Evolutionary conservation across 257 asterid species (phyloP), one percentile per base, ranked within the genome.

Genomic region (Petunia axillaris): DNA sequence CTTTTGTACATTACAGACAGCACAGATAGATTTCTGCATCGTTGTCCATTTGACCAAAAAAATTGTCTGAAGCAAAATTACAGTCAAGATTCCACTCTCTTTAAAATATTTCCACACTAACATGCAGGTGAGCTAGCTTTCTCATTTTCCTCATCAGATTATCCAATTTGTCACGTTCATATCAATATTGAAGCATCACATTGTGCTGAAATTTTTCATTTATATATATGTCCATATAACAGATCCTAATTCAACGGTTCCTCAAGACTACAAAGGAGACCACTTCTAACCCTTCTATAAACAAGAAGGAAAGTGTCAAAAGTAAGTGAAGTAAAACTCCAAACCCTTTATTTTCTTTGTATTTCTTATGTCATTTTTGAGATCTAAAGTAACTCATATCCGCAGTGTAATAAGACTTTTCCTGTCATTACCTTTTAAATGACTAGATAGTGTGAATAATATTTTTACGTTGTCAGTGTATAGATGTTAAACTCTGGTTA

Each of bases 121-220:
- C 95, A 93, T 93, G 98, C 93, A 85, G 88, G 91, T 90, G 84
- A 87, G 87, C 91, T 89, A 87, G 83, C 89, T 79, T 81, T 65
- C 81, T 35, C 8, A 46, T 67, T 67, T 67, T 67, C 44, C 55
- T 68, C 76, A 48, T 71, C 77, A 71, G 4, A 71, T 46, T 71
- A 71, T 48, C 77, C 77, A 71, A 46, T 71, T 71, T 46, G 1
- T 4, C n/a, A 68, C 54, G n/a, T 43, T 68, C n/a, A n/a, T 25
- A 25, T 35, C 43, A 8, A 62, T 70, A 13, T 52, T 52, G 35
- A 15, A 15, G 63, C 35, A 57, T 0, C 16, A 7, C 63, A 74
- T 1, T 38, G 78, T n/a, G 16, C 79, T 70, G 83, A 85, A 84
- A 80, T 62, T 81, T 59, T 80, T 48, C 68, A 79, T 80, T 82